These are phyloP conservation scores for Tribonema minus DNA, from an alignment of 108 stramenopile genomes.

Conservation along the genomic window DNA sequence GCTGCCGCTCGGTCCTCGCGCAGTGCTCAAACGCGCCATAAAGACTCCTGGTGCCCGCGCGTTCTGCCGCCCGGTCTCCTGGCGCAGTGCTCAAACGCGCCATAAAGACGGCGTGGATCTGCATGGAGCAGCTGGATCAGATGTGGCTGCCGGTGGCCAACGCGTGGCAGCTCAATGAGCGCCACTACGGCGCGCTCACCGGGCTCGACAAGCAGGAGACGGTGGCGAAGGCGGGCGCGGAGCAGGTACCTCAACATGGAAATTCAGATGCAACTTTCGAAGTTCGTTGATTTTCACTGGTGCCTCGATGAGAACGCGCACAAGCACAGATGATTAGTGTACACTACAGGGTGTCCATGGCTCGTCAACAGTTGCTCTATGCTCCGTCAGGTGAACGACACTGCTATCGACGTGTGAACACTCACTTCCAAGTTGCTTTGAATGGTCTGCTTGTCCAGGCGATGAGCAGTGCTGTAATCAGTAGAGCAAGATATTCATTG, in stretches of 20 bases:
- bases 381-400: too few relatives aligned
- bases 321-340: too few relatives aligned
- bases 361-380: too few relatives aligned
- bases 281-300: too few relatives aligned
- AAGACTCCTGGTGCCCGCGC: background rate
- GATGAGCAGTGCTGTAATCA: too few relatives aligned
- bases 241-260: constrained; percentile 75
- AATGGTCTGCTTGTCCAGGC: too few relatives aligned
- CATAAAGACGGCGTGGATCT: constrained; percentile 73
- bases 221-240: constrained; percentile 81
- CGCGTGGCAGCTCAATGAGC: constrained; percentile 83
- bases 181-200: constrained; percentile 75
- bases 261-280: too few relatives aligned
- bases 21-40: background rate
- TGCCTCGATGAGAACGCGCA: too few relatives aligned
- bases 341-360: too few relatives aligned
- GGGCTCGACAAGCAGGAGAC: constrained; percentile 88
- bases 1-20: background rate
- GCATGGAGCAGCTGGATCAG: constrained; percentile 70
- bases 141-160: constrained; percentile 58
- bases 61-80: background rate
- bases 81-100: constrained; percentile 66
- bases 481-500: too few relatives aligned
- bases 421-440: too few relatives aligned
- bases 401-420: too few relatives aligned